Conservation (phyloP, 345 rosid genomes). For the Euphorbia peplus region DNA sequence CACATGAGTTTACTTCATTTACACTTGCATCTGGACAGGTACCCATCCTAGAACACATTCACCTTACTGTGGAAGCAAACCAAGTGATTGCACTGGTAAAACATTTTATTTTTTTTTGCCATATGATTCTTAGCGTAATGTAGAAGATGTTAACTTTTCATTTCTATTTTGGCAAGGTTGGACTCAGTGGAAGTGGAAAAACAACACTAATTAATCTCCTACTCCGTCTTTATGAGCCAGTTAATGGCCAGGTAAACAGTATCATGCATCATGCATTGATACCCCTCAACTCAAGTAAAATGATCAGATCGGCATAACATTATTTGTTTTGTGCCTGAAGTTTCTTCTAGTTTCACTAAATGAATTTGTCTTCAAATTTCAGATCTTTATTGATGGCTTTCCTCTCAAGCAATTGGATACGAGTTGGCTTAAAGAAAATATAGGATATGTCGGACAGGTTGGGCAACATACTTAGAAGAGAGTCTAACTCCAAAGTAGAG, state of each 20-base stretch:
- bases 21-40: slow-evolving; percentile 41
- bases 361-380: slow-evolving; percentile 9
- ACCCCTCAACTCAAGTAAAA: neutral
- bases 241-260: slow-evolving; percentile 63
- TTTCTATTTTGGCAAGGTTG: slow-evolving; percentile 47
- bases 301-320: no score
- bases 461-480: neutral
- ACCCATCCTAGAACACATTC: slow-evolving; percentile 56
- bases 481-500: no score
- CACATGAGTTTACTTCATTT: neutral
- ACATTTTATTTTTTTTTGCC: slow-evolving; percentile 8
- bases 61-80: slow-evolving; percentile 58
- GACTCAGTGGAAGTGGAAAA: slow-evolving; percentile 97
- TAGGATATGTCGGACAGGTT: slow-evolving; percentile 94
- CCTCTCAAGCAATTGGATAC: slow-evolving; percentile 75
- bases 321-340: neutral
- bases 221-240: slow-evolving; percentile 88
- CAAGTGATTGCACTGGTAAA: slow-evolving; percentile 70
- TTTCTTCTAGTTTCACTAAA: neutral
- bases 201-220: slow-evolving; percentile 85
- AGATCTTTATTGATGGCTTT: slow-evolving; percentile 81
- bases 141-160: neutral
- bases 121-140: neutral
- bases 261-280: neutral
- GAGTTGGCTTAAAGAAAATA: slow-evolving; percentile 77